Conservation (phyloP, 2,329 filamentous ascomycete species). For the Cytospora mali region DNA sequence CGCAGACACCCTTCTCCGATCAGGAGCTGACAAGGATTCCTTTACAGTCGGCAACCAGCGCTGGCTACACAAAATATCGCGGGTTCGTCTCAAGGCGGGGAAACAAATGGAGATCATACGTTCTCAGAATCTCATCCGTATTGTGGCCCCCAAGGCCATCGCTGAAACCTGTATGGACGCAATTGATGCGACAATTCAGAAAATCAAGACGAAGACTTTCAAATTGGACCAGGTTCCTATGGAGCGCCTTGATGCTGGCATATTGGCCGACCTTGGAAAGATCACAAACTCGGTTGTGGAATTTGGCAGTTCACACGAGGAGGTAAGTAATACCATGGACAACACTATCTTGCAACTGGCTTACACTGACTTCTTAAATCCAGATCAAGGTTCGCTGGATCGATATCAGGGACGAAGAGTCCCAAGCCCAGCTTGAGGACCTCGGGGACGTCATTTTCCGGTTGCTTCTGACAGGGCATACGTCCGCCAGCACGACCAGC, state of each 20-base stretch:
- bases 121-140: slow-evolving; percentile 36
- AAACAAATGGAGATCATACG: slow-evolving; percentile 43
- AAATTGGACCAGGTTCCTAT: slow-evolving; percentile 33
- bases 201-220: slow-evolving; percentile 33
- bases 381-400: slow-evolving; percentile 48
- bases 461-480: slow-evolving; percentile 44
- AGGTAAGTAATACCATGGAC: slow-evolving; percentile 23
- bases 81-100: slow-evolving; percentile 37
- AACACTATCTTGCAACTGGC: not conserved
- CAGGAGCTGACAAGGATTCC: not conserved
- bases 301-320: slow-evolving; percentile 35
- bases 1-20: not conserved
- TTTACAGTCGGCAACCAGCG: slow-evolving; percentile 39
- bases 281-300: slow-evolving; percentile 45
- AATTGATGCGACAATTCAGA: slow-evolving; percentile 38
- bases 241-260: slow-evolving; percentile 30
- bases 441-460: slow-evolving; percentile 49
- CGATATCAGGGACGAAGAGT: slow-evolving; percentile 31
- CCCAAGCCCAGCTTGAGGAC: slow-evolving; percentile 40
- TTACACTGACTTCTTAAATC: slow-evolving; percentile 20
- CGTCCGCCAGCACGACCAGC: slow-evolving; percentile 30
- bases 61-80: slow-evolving; percentile 39
- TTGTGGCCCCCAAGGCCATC: slow-evolving; percentile 42
- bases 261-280: slow-evolving; percentile 42
- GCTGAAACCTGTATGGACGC: slow-evolving; percentile 41